A percentile compares a stretch with the other conserved stretches of the same genome.
Conservation (phyloP, 2,329 filamentous ascomycete species). For the Torrubiellomyces zombiae region DNA sequence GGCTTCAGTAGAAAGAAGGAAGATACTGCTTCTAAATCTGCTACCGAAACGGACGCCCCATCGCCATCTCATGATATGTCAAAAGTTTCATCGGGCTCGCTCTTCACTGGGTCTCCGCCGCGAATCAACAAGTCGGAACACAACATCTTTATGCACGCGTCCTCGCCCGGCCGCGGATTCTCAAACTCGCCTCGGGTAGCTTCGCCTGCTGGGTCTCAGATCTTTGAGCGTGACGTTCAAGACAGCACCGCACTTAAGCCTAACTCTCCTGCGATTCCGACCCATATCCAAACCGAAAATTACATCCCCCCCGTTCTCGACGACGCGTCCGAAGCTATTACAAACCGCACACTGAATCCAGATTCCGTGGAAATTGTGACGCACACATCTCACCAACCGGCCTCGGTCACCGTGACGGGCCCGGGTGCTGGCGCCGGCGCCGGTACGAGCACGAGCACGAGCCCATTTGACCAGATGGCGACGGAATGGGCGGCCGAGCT, state of each 20-base stretch:
- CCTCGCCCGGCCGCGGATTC: constrained; percentile 49
- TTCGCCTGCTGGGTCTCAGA: constrained; percentile 63
- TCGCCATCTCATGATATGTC: constrained; percentile 18
- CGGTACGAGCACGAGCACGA: too few relatives aligned
- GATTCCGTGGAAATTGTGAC: constrained; percentile 89
- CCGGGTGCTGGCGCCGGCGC: constrained; percentile 11
- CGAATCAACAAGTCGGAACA: constrained; percentile 17
- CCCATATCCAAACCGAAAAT: constrained; percentile 88
- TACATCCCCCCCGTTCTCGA: constrained; percentile 83
- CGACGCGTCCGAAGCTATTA: constrained; percentile 83
- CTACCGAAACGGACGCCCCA: constrained; percentile 16
- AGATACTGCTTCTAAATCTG: constrained; percentile 20
- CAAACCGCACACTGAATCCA: constrained; percentile 67
- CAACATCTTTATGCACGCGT: constrained; percentile 27
- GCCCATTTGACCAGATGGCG: constrained; percentile 23
- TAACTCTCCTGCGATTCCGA: constrained; percentile 71
- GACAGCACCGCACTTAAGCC: constrained; percentile 52
- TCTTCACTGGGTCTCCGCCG: constrained; percentile 23
- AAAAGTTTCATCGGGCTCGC: constrained; percentile 18
- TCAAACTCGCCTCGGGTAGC: constrained; percentile 58
- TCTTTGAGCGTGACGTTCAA: constrained; percentile 92
- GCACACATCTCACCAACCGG: constrained; percentile 68
- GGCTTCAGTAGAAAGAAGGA: constrained; percentile 46
- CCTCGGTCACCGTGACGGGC: constrained; percentile 48
- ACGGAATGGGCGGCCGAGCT: constrained; percentile 42